Evolutionary conservation across 2,329 filamentous ascomycete species (phyloP).

Genomic region (Nemania abortiva): DNA sequence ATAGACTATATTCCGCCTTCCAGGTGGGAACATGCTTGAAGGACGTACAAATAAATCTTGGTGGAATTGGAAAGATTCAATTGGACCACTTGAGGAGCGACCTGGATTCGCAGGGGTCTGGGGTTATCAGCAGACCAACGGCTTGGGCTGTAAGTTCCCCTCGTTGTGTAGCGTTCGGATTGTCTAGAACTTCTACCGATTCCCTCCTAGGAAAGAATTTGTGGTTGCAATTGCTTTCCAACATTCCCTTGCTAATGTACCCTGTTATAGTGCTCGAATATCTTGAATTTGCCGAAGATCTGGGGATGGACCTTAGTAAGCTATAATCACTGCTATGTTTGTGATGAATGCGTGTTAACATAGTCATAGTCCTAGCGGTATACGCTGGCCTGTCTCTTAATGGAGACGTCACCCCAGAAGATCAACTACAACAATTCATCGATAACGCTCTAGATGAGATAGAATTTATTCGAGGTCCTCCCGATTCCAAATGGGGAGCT

Average conservation of each 20-base stretch:
- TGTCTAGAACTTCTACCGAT: too few relatives aligned
- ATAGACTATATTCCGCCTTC: constrained; percentile 70
- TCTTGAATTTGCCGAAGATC: constrained; percentile 70
- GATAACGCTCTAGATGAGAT: constrained; percentile 72
- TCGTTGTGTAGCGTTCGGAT: background rate
- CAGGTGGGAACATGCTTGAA: constrained; percentile 73
- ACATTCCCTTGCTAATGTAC: background rate
- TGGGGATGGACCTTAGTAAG: constrained; percentile 65
- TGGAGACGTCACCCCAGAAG: constrained; percentile 62
- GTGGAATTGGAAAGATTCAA: constrained; percentile 66
- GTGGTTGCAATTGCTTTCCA: background rate
- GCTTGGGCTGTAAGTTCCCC: constrained; percentile 59
- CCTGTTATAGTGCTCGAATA: constrained; percentile 64
- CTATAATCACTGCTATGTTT: background rate
- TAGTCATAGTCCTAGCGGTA: constrained; percentile 63
- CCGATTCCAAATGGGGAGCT: constrained; percentile 67
- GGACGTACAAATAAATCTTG: constrained; percentile 57
- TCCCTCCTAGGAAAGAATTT: background rate
- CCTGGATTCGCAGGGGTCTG: constrained; percentile 69
- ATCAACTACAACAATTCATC: constrained; percentile 66
- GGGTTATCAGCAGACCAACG: constrained; percentile 72
- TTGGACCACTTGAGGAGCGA: constrained; percentile 66
- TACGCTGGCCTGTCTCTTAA: constrained; percentile 69
- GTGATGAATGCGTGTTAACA: constrained; percentile 17
- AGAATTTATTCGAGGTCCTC: constrained; percentile 70